Percentiles rank a stretch among this genome's conserved stretches.
Conservation (phyloP, 1,284 basidiomycete genomes). For the Ganoderma multipileum region DNA sequence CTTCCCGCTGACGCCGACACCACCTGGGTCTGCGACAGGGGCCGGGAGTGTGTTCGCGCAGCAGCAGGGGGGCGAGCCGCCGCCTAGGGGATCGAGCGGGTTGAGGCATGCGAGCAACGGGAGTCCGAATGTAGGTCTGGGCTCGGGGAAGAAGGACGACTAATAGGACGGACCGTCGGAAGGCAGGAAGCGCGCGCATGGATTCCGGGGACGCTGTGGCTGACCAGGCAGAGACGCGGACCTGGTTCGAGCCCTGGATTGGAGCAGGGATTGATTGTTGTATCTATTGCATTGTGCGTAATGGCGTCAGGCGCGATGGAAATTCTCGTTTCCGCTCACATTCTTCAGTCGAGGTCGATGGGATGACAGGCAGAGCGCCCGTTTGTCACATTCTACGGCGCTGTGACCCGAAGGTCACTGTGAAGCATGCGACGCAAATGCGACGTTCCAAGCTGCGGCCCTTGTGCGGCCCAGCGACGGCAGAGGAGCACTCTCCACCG, state of each 20-base stretch:
- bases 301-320: background rate
- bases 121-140: conserved; percentile 17
- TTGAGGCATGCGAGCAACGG: conserved; percentile 30
- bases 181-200: too few species aligned
- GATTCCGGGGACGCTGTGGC: too few species aligned
- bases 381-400: too few species aligned
- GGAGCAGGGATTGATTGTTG: background rate
- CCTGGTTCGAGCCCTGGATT: background rate
- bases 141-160: conserved; percentile 48
- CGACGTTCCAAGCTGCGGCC: too few species aligned
- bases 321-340: background rate
- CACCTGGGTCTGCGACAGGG: conserved; percentile 39
- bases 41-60: conserved; percentile 29
- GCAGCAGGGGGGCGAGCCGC: conserved; percentile 36
- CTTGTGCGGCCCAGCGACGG: too few species aligned
- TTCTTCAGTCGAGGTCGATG: background rate
- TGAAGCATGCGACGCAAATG: too few species aligned
- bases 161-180: conserved; percentile 29
- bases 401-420: too few species aligned
- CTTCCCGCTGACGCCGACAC: conserved; percentile 47
- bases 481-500: too few species aligned
- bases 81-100: conserved; percentile 27
- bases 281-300: conserved; percentile 1
- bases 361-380: too few species aligned
- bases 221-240: background rate